Evolutionary conservation across 208 protist species (phyloP).

Genomic region (Trypanosoma avium): DNA sequence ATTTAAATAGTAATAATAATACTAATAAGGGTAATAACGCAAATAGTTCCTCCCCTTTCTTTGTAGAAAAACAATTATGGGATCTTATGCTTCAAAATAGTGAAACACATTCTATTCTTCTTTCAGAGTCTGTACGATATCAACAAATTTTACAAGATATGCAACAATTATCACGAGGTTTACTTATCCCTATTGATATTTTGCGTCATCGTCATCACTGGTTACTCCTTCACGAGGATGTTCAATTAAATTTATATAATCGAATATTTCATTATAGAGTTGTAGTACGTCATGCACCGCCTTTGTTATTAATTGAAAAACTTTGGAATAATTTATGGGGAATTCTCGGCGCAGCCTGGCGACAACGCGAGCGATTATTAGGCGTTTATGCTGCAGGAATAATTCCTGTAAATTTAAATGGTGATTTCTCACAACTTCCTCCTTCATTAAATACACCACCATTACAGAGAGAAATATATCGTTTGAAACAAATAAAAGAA

Average conservation of each 20-base stretch:
- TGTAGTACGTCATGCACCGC: slow-evolving; percentile 27
- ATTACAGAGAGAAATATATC: slow-evolving; percentile 10
- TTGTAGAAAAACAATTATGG: slow-evolving; percentile 39
- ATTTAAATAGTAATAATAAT: neutral
- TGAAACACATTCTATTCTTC: slow-evolving; percentile 18
- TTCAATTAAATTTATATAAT: slow-evolving; percentile 43
- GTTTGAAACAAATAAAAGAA: neutral
- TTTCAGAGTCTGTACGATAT: slow-evolving; percentile 45
- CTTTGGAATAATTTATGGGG: slow-evolving; percentile 68
- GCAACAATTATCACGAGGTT: slow-evolving; percentile 36
- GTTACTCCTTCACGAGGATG: slow-evolving; percentile 69
- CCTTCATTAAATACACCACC: slow-evolving; percentile 1
- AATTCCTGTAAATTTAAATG: slow-evolving; percentile 2
- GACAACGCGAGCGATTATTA: slow-evolving; percentile 62
- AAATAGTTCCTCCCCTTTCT: neutral
- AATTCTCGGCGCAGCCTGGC: slow-evolving; percentile 63
- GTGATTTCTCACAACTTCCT: slow-evolving; percentile 8
- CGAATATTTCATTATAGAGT: slow-evolving; percentile 54
- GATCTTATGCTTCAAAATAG: slow-evolving; percentile 24
- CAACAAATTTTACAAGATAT: slow-evolving; percentile 54
- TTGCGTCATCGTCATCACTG: slow-evolving; percentile 57
- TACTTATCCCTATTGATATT: slow-evolving; percentile 55
- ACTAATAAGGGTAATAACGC: neutral
- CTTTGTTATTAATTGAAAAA: slow-evolving; percentile 23
- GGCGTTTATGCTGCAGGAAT: slow-evolving; percentile 34